Conservation (phyloP, 305 asterid genomes). For the Solanum aculeatissimum region DNA sequence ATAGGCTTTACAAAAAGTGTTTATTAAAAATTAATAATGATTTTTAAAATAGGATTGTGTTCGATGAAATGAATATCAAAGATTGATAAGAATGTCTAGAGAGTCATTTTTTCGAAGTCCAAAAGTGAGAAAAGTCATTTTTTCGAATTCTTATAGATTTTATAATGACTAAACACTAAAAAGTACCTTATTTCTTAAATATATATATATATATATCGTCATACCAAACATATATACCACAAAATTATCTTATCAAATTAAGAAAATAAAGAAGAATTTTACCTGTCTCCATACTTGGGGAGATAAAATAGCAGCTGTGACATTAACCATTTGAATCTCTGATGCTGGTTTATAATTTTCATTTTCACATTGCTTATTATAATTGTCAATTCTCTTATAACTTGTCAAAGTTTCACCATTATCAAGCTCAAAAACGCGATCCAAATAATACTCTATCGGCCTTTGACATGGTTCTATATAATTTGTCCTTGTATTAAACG, state of each 20-base stretch:
- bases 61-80: not conserved
- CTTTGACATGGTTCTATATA: slow-evolving; percentile 44
- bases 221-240: not conserved
- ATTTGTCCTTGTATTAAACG: slow-evolving; percentile 46
- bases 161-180: too few relatives aligned
- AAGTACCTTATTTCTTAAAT: not conserved
- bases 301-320: slow-evolving; percentile 30
- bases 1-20: not conserved
- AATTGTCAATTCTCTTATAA: slow-evolving; percentile 16
- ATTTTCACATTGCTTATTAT: slow-evolving; percentile 12
- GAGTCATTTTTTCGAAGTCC: too few relatives aligned
- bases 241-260: not conserved
- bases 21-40: not conserved
- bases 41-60: not conserved
- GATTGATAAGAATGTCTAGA: too few relatives aligned
- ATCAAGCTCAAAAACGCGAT: slow-evolving; percentile 13
- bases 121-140: not conserved
- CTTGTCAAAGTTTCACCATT: slow-evolving; percentile 23
- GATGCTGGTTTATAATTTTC: slow-evolving; percentile 19
- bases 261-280: not conserved
- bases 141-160: not conserved
- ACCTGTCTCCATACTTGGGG: slow-evolving; percentile 60
- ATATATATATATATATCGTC: not conserved
- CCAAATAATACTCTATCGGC: slow-evolving; percentile 38
- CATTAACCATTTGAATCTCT: slow-evolving; percentile 28